Percentiles rank a stretch among this genome's conserved stretches.
Evolutionary conservation across 2,329 filamentous ascomycete species (phyloP).

Genomic region (Paraconiothyrium brasiliense): DNA sequence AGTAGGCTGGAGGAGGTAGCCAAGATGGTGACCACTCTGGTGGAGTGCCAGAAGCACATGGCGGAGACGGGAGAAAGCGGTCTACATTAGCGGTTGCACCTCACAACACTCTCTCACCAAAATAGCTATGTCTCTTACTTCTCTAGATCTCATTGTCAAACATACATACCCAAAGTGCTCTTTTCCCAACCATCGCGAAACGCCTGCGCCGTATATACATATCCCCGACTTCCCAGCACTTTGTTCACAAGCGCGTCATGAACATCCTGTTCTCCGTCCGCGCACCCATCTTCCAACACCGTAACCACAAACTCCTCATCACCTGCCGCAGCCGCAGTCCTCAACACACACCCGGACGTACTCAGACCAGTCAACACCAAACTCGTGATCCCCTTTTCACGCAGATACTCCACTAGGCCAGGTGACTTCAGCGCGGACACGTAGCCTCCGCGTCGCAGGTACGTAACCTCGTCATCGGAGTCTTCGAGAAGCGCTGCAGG

Average conservation of each 20-base stretch:
- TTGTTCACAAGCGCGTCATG: constrained; percentile 26
- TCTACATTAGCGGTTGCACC: constrained; percentile 32
- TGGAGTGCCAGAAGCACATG: constrained; percentile 51
- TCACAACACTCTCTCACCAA: too few relatives aligned
- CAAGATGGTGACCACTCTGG: constrained; percentile 72
- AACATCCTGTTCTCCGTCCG: constrained; percentile 28
- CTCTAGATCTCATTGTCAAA: background rate
- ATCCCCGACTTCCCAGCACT: constrained; percentile 12
- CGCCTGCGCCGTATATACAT: constrained; percentile 13
- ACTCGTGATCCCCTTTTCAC: constrained; percentile 29
- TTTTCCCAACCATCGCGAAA: constrained; percentile 11
- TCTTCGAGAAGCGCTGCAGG: constrained; percentile 22
- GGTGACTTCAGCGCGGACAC: constrained; percentile 40
- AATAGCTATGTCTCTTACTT: background rate
- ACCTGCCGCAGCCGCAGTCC: constrained; percentile 31
- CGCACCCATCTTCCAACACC: constrained; percentile 39
- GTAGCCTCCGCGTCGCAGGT: constrained; percentile 30
- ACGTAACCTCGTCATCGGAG: constrained; percentile 27
- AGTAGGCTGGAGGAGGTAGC: constrained; percentile 79
- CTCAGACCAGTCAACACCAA: constrained; percentile 30
- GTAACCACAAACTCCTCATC: constrained; percentile 40
- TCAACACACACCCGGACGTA: constrained; percentile 25
- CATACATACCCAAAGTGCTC: background rate
- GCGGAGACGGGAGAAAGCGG: constrained; percentile 50
- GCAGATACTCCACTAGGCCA: constrained; percentile 32